Percentiles rank a stretch among this genome's conserved stretches.
Evolutionary conservation across 1,139 yeast species (phyloP).

Genomic region (Yamadazyma songkhlaensis): DNA sequence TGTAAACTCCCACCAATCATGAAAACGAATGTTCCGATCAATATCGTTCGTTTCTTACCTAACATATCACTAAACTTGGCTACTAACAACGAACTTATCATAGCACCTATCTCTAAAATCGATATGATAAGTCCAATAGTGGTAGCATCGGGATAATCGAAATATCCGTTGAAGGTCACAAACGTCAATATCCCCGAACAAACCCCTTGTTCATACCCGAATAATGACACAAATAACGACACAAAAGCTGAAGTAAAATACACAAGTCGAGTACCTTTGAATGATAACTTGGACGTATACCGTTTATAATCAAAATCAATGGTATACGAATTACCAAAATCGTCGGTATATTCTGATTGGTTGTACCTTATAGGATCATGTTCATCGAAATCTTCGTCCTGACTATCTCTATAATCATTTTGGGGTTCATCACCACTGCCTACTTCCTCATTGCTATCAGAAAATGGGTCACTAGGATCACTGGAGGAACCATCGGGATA

Average conservation of each 20-base stretch:
- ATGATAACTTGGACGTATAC: conserved; percentile 30
- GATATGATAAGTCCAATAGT: conserved; percentile 51
- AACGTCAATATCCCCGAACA: conserved; percentile 71
- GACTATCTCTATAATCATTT: neutral
- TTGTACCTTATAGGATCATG: conserved; percentile 15
- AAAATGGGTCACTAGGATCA: conserved; percentile 1
- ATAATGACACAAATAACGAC: conserved; percentile 76
- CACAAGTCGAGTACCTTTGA: conserved; percentile 45
- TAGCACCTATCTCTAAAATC: conserved; percentile 52
- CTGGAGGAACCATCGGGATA: conserved; percentile 2
- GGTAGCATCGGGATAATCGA: conserved; percentile 43
- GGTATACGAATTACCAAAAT: conserved; percentile 34
- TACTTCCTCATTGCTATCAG: conserved; percentile 1
- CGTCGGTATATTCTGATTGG: conserved; percentile 20
- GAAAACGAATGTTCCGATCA: conserved; percentile 47
- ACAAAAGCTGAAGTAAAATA: conserved; percentile 83
- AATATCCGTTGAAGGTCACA: conserved; percentile 42
- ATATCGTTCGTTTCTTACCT: conserved; percentile 49
- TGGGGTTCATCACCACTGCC: neutral
- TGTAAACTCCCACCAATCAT: conserved; percentile 53
- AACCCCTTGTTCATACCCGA: conserved; percentile 92
- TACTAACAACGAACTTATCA: conserved; percentile 45
- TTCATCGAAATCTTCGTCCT: conserved; percentile 8
- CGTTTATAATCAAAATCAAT: conserved; percentile 36
- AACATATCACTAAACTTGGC: conserved; percentile 44